phyloP scores from a whole-genome alignment of 2,329 filamentous ascomycete species.

The Ceratocystis alfenasii region DNA sequence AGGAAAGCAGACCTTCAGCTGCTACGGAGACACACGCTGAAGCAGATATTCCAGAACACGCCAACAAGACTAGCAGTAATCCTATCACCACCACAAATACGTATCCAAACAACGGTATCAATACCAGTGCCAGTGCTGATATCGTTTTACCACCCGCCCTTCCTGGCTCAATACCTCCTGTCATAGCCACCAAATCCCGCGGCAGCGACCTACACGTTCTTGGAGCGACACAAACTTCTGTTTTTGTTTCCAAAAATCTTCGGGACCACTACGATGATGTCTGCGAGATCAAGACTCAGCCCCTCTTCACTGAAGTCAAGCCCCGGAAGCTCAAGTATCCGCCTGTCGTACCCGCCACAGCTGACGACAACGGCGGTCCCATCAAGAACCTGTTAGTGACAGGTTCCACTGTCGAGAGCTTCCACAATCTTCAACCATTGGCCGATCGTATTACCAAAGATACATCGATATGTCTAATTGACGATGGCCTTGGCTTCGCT shows the following conservation, averaged over 20 bases:
- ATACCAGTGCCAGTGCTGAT: background rate
- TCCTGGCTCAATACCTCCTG: conserved; percentile 11
- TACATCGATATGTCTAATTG: conserved; percentile 63
- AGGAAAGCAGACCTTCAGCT: background rate
- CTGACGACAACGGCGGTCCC: conserved; percentile 32
- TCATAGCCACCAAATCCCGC: conserved; percentile 11
- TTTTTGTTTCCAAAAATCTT: conserved; percentile 20
- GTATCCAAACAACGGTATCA: background rate
- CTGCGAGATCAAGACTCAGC: conserved; percentile 16
- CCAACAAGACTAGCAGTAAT: background rate
- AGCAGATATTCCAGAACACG: background rate
- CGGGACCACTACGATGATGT: conserved; percentile 24
- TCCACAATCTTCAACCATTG: conserved; percentile 46
- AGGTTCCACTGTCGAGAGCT: conserved; percentile 42
- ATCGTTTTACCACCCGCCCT: background rate
- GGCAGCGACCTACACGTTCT: conserved; percentile 20
- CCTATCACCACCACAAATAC: background rate
- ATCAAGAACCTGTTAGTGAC: conserved; percentile 65
- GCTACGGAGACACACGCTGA: background rate
- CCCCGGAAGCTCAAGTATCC: conserved; percentile 23
- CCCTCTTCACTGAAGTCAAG: conserved; percentile 16
- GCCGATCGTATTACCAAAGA: conserved; percentile 53
- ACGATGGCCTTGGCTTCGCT: conserved; percentile 73
- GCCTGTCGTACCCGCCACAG: conserved; percentile 19
- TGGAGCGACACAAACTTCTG: conserved; percentile 18